A percentile compares a stretch with the other conserved stretches of the same genome.
Evolutionary conservation across 169 alveolate species (phyloP).

Genomic region (Cryptosporidium canis): DNA sequence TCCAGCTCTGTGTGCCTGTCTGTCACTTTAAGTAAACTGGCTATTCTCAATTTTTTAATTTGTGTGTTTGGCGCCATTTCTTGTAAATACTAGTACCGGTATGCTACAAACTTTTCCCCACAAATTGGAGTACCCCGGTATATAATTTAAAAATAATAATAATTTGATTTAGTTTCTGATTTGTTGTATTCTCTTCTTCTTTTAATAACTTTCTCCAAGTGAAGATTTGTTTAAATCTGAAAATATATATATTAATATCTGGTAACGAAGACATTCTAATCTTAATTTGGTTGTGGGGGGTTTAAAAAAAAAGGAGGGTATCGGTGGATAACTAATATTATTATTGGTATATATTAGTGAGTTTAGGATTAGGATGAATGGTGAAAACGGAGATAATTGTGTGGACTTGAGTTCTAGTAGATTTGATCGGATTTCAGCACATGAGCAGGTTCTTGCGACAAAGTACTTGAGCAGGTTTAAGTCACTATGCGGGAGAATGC

Average conservation of each 20-base stretch:
- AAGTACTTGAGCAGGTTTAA: constrained; percentile 49
- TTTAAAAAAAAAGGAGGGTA: too few species aligned
- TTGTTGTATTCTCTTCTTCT: too few species aligned
- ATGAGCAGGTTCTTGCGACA: constrained; percentile 58
- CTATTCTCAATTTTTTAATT: neutral
- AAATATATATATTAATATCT: too few species aligned
- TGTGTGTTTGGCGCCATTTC: neutral
- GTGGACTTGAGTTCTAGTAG: neutral
- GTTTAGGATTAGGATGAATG: neutral
- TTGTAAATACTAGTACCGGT: constrained; percentile 27
- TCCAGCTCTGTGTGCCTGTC: neutral
- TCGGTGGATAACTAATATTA: too few species aligned
- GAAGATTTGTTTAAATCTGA: neutral
- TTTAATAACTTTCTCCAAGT: too few species aligned
- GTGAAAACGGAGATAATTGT: neutral
- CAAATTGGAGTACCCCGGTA: neutral
- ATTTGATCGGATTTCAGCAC: constrained; percentile 27
- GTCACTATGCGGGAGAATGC: constrained; percentile 25
- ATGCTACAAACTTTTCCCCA: constrained; percentile 7
- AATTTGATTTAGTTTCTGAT: neutral
- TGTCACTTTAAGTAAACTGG: neutral
- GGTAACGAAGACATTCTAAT: too few species aligned
- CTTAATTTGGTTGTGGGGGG: too few species aligned
- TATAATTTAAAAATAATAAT: neutral
- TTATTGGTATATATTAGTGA: neutral